A percentile compares a stretch with the other conserved stretches of the same genome.
phyloP scores from a whole-genome alignment of 2,329 filamentous ascomycete species.

The Penicillium sp. region DNA sequence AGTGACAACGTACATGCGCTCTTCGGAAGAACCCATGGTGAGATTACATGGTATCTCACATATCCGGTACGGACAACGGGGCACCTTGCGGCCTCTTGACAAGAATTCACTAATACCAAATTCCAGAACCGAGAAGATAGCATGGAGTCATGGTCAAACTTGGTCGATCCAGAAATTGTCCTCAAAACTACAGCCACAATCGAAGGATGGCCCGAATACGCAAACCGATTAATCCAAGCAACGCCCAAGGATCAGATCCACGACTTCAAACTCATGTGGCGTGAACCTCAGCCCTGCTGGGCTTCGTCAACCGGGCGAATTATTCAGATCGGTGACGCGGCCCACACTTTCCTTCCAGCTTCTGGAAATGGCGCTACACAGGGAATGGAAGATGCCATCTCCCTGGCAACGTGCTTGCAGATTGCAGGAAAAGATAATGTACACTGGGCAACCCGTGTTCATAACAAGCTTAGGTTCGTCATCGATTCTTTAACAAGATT shows the following conservation, averaged over 20 bases:
- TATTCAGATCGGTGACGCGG: conserved; percentile 52
- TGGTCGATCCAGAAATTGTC: conserved; percentile 9
- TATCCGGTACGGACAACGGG: conserved; percentile 2
- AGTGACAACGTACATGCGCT: conserved; percentile 1
- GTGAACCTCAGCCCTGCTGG: conserved; percentile 29
- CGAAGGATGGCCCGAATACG: conserved; percentile 13
- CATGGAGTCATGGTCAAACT: conserved; percentile 15
- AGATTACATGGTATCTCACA: conserved; percentile 4
- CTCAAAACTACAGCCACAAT: conserved; percentile 13
- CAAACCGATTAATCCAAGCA: conserved; percentile 6
- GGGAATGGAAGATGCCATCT: conserved; percentile 53
- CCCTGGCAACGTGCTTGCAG: conserved; percentile 46
- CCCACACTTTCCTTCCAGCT: conserved; percentile 53
- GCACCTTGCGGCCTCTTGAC: neutral
- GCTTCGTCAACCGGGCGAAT: conserved; percentile 46
- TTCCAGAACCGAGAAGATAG: conserved; percentile 1
- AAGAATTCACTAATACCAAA: neutral
- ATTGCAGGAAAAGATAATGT: conserved; percentile 21
- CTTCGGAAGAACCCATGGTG: neutral
- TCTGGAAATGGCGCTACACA: conserved; percentile 52
- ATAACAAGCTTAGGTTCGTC: conserved; percentile 18
- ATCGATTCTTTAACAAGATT: neutral
- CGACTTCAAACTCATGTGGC: conserved; percentile 9
- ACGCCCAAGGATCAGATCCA: conserved; percentile 9
- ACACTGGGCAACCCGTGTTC: conserved; percentile 7